Conservation (phyloP, 352 stramenopile species). For the Halophytophthora polymorphica region DNA sequence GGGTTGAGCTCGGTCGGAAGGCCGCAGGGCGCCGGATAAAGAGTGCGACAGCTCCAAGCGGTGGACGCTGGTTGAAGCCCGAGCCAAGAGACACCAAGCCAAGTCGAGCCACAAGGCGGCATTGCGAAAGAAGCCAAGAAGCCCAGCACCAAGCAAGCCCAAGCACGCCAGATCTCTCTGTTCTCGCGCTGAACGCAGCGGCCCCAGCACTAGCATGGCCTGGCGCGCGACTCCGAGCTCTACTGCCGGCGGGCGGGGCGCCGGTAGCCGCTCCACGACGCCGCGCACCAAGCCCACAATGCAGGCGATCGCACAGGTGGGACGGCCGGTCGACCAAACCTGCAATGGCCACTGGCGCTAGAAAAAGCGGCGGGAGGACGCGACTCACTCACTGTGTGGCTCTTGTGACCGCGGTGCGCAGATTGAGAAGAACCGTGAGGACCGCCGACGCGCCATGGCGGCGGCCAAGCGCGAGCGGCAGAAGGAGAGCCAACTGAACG, state of each 20-base stretch:
- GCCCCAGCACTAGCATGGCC: conserved; percentile 20
- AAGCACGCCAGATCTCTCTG: too few species aligned
- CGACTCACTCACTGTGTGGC: background rate
- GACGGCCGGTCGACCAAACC: background rate
- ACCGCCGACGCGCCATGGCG: conserved; percentile 80
- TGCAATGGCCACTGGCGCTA: background rate
- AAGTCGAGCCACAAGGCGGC: too few species aligned
- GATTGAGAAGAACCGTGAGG: conserved; percentile 86
- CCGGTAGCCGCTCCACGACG: conserved; percentile 9
- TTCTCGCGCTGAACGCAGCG: too few species aligned
- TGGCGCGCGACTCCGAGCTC: conserved; percentile 23
- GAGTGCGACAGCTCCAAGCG: background rate
- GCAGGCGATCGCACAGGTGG: conserved; percentile 57
- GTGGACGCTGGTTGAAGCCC: background rate
- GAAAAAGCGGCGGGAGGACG: too few species aligned
- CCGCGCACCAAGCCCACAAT: conserved; percentile 58
- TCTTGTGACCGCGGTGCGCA: conserved; percentile 9
- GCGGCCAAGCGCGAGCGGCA: conserved; percentile 85
- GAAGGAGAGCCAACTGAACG: conserved; percentile 75
- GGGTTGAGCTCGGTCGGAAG: too few species aligned
- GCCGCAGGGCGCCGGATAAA: too few species aligned
- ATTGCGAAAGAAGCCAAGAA: too few species aligned
- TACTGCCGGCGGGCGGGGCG: background rate
- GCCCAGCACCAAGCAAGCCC: too few species aligned
- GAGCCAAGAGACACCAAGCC: background rate